Evolutionary conservation across 768 basidiomycete genomes (phyloP).

Genomic region (Rhodotorula taiwanensis): DNA sequence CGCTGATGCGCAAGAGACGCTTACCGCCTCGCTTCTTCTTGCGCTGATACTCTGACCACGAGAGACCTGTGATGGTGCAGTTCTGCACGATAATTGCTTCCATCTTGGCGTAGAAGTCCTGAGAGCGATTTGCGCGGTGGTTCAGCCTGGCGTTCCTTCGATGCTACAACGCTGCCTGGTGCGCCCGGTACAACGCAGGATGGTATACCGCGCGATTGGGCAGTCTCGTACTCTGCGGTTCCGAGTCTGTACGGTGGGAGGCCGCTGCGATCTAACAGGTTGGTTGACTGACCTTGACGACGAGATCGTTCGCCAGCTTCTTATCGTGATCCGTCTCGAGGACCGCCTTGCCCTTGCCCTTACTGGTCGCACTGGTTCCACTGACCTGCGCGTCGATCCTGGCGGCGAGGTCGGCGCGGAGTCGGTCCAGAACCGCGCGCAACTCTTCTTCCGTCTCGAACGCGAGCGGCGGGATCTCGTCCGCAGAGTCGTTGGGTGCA

Average conservation of each 20-base stretch:
- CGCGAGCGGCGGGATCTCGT: conserved; percentile 14
- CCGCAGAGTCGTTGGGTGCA: neutral
- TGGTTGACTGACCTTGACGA: conserved; percentile 5
- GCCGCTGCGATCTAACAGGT: neutral
- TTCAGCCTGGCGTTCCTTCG: neutral
- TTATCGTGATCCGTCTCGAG: neutral
- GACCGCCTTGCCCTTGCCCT: neutral
- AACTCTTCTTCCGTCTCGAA: conserved; percentile 13
- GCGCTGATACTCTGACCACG: neutral
- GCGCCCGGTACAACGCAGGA: neutral
- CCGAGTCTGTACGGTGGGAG: too few species aligned
- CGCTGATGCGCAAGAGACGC: too few species aligned
- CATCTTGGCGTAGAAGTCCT: conserved; percentile 12
- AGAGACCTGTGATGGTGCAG: conserved; percentile 8
- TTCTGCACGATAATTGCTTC: conserved; percentile 11
- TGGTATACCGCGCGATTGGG: too few species aligned
- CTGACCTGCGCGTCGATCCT: neutral
- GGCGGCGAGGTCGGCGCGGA: neutral
- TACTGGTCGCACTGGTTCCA: too few species aligned
- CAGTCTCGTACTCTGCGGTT: too few species aligned
- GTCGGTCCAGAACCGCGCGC: conserved; percentile 2
- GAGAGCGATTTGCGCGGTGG: neutral
- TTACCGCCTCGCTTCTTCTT: conserved; percentile 12
- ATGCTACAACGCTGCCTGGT: too few species aligned
- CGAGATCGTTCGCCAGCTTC: conserved; percentile 1